Conservation (phyloP, 139 green algal species). For the Edaphochlamys debaryana region DNA sequence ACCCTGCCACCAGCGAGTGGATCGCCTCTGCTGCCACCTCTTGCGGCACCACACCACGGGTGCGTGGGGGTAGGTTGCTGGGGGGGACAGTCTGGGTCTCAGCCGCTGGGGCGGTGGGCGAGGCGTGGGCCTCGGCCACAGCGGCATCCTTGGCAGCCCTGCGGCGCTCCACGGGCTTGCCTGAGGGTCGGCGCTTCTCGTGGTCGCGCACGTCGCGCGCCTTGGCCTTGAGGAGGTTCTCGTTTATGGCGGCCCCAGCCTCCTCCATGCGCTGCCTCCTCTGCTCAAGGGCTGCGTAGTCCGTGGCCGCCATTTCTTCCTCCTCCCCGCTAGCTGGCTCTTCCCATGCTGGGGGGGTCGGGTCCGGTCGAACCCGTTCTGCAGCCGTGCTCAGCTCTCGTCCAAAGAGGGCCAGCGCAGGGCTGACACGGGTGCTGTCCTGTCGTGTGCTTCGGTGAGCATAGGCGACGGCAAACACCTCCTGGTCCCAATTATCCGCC, state of each 20-base stretch:
- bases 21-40: too few species aligned
- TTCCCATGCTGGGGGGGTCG: too few species aligned
- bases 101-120: too few species aligned
- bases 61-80: too few species aligned
- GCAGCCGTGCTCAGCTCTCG: too few species aligned
- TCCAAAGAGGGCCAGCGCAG: too few species aligned
- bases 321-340: background rate
- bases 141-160: background rate
- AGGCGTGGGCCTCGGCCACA: background rate
- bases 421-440: too few species aligned
- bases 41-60: background rate
- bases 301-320: background rate
- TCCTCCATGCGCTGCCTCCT: background rate
- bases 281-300: background rate
- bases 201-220: background rate
- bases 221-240: background rate
- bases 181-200: background rate
- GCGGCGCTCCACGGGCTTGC: background rate
- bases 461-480: too few species aligned
- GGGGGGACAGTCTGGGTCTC: too few species aligned
- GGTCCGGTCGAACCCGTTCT: too few species aligned
- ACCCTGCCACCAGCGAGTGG: too few species aligned
- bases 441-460: too few species aligned
- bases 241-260: background rate
- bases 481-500: background rate